Conservation (phyloP, 768 basidiomycete genomes). For the Hygrophorus russula region DNA sequence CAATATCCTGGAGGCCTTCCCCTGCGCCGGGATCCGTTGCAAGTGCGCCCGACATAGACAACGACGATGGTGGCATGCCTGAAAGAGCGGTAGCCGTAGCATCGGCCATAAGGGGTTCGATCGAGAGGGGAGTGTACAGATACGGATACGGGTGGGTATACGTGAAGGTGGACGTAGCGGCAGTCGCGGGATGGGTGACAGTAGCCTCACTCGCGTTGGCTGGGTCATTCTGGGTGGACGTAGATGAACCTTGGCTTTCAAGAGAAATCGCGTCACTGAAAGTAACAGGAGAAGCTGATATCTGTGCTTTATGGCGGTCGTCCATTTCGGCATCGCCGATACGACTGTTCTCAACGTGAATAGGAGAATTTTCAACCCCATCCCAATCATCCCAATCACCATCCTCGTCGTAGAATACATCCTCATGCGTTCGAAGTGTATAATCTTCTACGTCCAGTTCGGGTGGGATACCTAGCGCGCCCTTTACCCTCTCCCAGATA, state of each 20-base stretch:
- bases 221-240: too few species aligned
- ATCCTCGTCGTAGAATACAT: conserved; percentile 20
- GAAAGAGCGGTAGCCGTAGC: too few species aligned
- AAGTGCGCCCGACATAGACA: too few species aligned
- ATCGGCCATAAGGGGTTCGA: conserved; percentile 42
- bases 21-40: neutral
- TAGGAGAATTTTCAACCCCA: conserved; percentile 34
- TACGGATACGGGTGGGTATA: conserved; percentile 6
- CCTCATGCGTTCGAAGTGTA: conserved; percentile 7
- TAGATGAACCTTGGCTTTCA: too few species aligned
- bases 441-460: conserved; percentile 61
- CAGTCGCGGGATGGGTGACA: too few species aligned
- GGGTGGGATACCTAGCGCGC: conserved; percentile 76
- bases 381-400: conserved; percentile 38
- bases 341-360: too few species aligned
- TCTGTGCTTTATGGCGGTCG: conserved; percentile 14
- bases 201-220: too few species aligned
- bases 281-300: conserved; percentile 12
- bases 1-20: conserved; percentile 43
- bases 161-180: too few species aligned
- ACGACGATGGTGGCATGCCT: too few species aligned
- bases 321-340: too few species aligned
- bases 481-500: conserved; percentile 87
- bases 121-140: conserved; percentile 16
- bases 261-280: neutral